Percentiles rank a stretch among this genome's conserved stretches.
These are phyloP conservation scores for Camelina sativa DNA, from an alignment of 345 rosid genomes.

Conservation along the genomic window DNA sequence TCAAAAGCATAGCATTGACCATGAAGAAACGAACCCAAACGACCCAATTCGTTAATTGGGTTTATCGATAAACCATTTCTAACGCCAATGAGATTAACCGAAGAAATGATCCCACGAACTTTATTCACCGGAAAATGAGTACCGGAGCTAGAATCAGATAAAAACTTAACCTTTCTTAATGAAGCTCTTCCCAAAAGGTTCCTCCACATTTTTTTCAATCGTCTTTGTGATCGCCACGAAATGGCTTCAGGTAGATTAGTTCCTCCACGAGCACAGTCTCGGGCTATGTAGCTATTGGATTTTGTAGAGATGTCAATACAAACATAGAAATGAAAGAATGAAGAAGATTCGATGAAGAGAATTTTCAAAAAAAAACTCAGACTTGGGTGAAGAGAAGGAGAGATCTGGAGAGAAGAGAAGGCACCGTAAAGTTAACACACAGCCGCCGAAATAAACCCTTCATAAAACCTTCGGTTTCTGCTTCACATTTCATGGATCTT, in stretches of 20 bases:
- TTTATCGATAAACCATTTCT: conserved; percentile 26
- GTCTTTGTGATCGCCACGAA: conserved; percentile 21
- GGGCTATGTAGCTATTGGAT: not conserved
- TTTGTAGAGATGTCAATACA: conserved; percentile 1
- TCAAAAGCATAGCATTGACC: conserved; percentile 32
- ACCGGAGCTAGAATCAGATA: conserved; percentile 31
- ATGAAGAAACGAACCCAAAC: conserved; percentile 24
- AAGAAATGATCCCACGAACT: conserved; percentile 7
- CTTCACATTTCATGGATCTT: conserved; percentile 28
- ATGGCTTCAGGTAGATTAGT: conserved; percentile 1
- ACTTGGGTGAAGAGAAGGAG: conserved; percentile 26
- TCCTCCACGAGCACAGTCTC: not conserved
- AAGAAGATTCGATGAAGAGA: not conserved
- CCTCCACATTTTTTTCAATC: conserved; percentile 67
- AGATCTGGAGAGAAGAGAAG: conserved; percentile 27
- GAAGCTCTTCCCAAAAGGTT: conserved; percentile 57
- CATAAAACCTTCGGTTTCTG: conserved; percentile 42
- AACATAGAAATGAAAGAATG: conserved; percentile 12
- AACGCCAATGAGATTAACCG: conserved; percentile 9
- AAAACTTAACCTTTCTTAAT: conserved; percentile 48
- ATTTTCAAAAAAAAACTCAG: not conserved
- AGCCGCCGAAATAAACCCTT: conserved; percentile 52
- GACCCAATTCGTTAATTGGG: conserved; percentile 38
- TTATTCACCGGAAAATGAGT: not conserved
- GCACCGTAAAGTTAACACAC: conserved; percentile 18